A percentile compares a stretch with the other conserved stretches of the same genome.
Conservation (phyloP, 2,329 filamentous ascomycete species). For the Aspergillus aculeatus region DNA sequence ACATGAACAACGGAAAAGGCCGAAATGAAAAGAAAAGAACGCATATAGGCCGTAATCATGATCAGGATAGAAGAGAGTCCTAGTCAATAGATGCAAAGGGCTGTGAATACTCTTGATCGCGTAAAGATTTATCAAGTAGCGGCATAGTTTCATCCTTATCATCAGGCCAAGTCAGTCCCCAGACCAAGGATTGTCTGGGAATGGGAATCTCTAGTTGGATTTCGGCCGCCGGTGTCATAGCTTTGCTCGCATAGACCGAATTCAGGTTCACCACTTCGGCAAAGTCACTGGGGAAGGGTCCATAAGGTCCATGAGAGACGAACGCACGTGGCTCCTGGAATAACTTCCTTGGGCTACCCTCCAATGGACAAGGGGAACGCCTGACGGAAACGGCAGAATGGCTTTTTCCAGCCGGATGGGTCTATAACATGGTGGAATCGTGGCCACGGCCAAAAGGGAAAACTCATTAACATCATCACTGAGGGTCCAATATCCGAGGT, state of each 20-base stretch:
- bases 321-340: not conserved
- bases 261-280: not conserved
- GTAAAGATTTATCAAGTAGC: not conserved
- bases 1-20: not conserved
- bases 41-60: not conserved
- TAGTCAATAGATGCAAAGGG: not conserved
- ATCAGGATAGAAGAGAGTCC: not conserved
- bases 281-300: not conserved
- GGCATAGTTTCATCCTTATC: not conserved
- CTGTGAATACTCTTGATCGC: not conserved
- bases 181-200: not conserved
- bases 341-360: constrained; percentile 4
- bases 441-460: constrained; percentile 11
- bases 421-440: not conserved
- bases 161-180: not conserved
- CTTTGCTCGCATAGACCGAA: not conserved
- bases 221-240: not conserved
- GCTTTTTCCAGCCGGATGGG: not conserved
- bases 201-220: not conserved
- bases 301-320: not conserved
- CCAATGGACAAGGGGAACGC: not conserved
- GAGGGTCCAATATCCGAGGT: constrained; percentile 12
- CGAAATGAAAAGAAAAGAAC: not conserved
- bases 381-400: constrained; percentile 1
- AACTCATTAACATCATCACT: constrained; percentile 13